These are phyloP conservation scores for Mycena olivaceomarginata DNA, from an alignment of 768 basidiomycete genomes.

Conservation along the genomic window DNA sequence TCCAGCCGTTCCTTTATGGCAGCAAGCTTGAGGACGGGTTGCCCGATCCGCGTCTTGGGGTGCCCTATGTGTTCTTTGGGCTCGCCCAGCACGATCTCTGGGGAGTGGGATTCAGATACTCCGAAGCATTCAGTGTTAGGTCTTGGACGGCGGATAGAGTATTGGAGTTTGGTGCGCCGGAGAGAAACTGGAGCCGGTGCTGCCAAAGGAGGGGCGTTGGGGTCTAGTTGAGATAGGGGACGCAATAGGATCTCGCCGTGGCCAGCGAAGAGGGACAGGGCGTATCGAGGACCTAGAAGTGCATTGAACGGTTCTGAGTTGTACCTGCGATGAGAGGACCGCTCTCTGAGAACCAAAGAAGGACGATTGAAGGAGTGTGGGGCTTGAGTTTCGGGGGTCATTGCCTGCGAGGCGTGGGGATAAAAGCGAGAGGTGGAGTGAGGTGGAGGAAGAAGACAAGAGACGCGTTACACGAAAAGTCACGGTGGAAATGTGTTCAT, in stretches of 20 bases:
- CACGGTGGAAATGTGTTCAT: not conserved
- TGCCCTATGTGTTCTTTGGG: constrained; percentile 31
- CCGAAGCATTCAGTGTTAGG: constrained; percentile 27
- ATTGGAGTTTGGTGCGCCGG: constrained; percentile 21
- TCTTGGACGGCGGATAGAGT: constrained; percentile 35
- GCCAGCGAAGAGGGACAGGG: not conserved
- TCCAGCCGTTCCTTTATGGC: constrained; percentile 41
- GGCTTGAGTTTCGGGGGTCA: not conserved
- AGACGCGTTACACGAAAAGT: not conserved
- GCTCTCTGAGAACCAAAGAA: constrained; percentile 1
- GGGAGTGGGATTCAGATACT: not conserved
- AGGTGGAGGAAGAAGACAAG: not conserved
- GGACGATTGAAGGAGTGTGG: constrained; percentile 34
- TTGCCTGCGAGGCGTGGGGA: constrained; percentile 12
- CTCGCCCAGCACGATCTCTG: constrained; percentile 29
- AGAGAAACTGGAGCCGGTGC: constrained; percentile 14
- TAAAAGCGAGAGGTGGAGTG: constrained; percentile 5
- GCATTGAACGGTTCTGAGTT: constrained; percentile 28
- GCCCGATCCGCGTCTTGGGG: constrained; percentile 29
- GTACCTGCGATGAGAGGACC: constrained; percentile 29
- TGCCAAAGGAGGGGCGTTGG: not conserved
- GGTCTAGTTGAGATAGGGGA: not conserved
- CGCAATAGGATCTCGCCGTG: not conserved
- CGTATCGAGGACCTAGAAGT: not conserved
- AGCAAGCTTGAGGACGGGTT: constrained; percentile 35